Evolutionary conservation across 441 rosid genomes (phyloP).

Genomic region (Aquilaria agallochum): DNA sequence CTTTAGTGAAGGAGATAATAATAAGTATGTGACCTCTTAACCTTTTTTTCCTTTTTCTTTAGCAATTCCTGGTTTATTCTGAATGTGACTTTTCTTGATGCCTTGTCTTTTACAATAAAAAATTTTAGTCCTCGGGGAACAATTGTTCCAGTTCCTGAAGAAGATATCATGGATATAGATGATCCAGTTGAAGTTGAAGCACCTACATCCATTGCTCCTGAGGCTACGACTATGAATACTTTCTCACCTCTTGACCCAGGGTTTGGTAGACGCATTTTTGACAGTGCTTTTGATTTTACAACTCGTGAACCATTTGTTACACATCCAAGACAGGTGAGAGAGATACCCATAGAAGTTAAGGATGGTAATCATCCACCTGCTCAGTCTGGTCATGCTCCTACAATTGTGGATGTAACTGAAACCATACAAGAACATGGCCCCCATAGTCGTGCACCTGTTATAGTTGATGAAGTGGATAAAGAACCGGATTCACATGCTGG

Average conservation of each 20-base stretch:
- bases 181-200: constrained; percentile 45
- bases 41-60: constrained; percentile 2
- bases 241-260: constrained; percentile 51
- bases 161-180: constrained; percentile 88
- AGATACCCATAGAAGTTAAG: constrained; percentile 81
- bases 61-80: constrained; percentile 1
- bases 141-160: constrained; percentile 36
- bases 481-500: constrained; percentile 28
- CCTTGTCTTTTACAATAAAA: background rate
- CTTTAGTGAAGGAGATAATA: constrained; percentile 83
- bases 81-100: constrained; percentile 8
- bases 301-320: constrained; percentile 48
- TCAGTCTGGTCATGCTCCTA: constrained; percentile 50
- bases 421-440: constrained; percentile 41
- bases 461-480: constrained; percentile 57
- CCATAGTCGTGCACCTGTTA: constrained; percentile 46
- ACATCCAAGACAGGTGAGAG: constrained; percentile 81
- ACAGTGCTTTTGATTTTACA: constrained; percentile 38
- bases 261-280: constrained; percentile 35
- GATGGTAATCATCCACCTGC: constrained; percentile 54
- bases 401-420: constrained; percentile 75
- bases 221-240: constrained; percentile 31
- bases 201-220: constrained; percentile 30
- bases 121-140: constrained; percentile 31
- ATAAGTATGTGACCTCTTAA: constrained; percentile 34